Evolutionary conservation across 331 rosid genomes (phyloP).

Genomic region (Acacia pycnantha): DNA sequence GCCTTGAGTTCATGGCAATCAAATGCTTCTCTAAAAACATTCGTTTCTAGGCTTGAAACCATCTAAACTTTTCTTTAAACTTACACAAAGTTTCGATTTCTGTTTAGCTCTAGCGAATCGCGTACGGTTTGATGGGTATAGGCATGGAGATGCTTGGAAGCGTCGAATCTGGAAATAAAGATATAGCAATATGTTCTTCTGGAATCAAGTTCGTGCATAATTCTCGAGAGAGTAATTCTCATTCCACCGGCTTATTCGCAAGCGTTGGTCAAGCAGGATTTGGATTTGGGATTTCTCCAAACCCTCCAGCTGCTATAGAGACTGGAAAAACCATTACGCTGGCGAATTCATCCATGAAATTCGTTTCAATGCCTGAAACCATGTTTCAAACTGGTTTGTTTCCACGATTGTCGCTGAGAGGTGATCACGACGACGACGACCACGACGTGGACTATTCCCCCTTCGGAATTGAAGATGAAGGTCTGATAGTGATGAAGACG

Average conservation of each 20-base stretch:
- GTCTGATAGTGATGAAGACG: constrained; percentile 12
- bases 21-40: not conserved
- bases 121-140: constrained; percentile 29
- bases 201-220: constrained; percentile 43
- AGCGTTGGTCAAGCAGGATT: constrained; percentile 62
- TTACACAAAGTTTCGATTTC: not conserved
- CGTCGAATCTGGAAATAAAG: constrained; percentile 26
- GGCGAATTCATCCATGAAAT: constrained; percentile 45
- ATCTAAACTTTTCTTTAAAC: not conserved
- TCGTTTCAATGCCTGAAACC: constrained; percentile 39
- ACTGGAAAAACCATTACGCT: constrained; percentile 25
- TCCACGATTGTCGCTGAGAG: constrained; percentile 24
- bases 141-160: constrained; percentile 18
- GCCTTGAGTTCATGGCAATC: not conserved
- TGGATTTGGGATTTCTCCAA: constrained; percentile 53
- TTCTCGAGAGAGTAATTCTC: constrained; percentile 26
- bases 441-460: not conserved
- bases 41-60: not conserved
- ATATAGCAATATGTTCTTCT: constrained; percentile 36
- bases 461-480: constrained; percentile 39
- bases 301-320: constrained; percentile 36
- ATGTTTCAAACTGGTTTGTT: constrained; percentile 5
- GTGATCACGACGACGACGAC: not conserved
- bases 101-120: not conserved
- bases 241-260: constrained; percentile 59